A percentile compares a stretch with the other conserved stretches of the same genome.
phyloP scores from a whole-genome alignment of 495 filamentous ascomycete genomes.

The Aspergillus funiculosus region DNA sequence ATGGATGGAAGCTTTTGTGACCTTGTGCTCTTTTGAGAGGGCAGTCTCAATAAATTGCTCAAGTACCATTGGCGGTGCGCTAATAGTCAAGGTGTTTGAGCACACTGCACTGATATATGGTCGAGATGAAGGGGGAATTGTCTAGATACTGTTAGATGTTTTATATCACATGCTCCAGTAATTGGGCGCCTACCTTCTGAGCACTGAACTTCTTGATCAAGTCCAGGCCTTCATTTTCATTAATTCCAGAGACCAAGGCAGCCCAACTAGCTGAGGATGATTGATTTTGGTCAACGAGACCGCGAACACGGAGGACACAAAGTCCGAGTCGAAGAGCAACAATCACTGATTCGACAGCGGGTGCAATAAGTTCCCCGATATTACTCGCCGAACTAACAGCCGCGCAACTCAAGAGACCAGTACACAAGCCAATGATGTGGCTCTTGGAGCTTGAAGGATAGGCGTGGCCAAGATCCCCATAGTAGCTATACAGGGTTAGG shows the following conservation, averaged over 20 bases:
- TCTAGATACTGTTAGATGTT: constrained; percentile 37
- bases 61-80: constrained; percentile 66
- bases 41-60: constrained; percentile 50
- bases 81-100: constrained; percentile 64
- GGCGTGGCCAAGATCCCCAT: constrained; percentile 49
- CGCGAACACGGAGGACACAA: constrained; percentile 44
- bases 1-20: constrained; percentile 62
- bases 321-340: constrained; percentile 68
- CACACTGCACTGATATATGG: constrained; percentile 73
- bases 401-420: constrained; percentile 63
- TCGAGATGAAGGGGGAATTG: constrained; percentile 52
- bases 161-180: constrained; percentile 46
- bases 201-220: constrained; percentile 54
- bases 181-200: constrained; percentile 53
- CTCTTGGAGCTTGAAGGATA: constrained; percentile 39
- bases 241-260: constrained; percentile 34
- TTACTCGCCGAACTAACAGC: constrained; percentile 64
- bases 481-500: constrained; percentile 27
- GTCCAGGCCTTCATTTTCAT: constrained; percentile 23
- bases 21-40: constrained; percentile 49
- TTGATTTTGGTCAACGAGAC: constrained; percentile 28
- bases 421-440: constrained; percentile 58
- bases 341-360: constrained; percentile 64
- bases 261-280: constrained; percentile 34
- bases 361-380: constrained; percentile 59